Conservation (phyloP, 2,329 filamentous ascomycete species). For the Tolypocladium album region DNA sequence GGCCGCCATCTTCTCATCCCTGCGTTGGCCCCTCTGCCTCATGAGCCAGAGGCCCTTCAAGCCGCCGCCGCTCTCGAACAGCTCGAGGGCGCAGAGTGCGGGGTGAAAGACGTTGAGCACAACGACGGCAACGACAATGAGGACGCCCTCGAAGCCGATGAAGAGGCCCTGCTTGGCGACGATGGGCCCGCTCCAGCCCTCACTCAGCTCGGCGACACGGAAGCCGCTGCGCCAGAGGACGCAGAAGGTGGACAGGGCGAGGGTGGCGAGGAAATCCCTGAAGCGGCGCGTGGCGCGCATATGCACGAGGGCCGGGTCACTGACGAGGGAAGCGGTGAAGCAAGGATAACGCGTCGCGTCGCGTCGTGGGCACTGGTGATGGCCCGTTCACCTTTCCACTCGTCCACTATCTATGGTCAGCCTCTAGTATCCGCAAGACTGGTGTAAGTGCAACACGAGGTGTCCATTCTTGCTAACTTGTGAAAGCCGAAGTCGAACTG, state of each 20-base stretch:
- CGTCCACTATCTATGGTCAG: too few relatives aligned
- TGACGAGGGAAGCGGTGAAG: not conserved
- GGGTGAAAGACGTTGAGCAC: constrained; percentile 30
- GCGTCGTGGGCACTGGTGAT: too few relatives aligned
- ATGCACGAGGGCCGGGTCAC: constrained; percentile 18
- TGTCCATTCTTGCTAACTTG: too few relatives aligned
- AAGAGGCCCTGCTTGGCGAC: constrained; percentile 45
- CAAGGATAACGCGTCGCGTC: too few relatives aligned
- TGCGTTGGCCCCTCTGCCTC: not conserved
- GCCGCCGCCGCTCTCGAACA: constrained; percentile 15
- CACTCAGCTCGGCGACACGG: constrained; percentile 53
- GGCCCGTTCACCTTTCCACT: too few relatives aligned
- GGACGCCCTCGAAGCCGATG: constrained; percentile 45
- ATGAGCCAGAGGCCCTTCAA: constrained; percentile 15
- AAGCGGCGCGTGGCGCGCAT: constrained; percentile 34
- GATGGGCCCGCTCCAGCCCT: constrained; percentile 50
- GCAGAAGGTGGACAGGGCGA: constrained; percentile 46
- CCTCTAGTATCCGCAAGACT: too few relatives aligned
- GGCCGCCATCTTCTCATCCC: not conserved
- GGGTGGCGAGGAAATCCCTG: constrained; percentile 41
- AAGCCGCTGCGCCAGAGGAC: constrained; percentile 57
- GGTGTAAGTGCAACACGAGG: too few relatives aligned
- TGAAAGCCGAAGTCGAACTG: too few relatives aligned
- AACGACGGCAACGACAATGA: constrained; percentile 36
- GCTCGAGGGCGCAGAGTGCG: constrained; percentile 13